These are phyloP conservation scores for Penicillium olsonii DNA, from an alignment of 2,329 filamentous ascomycete species.

Conservation along the genomic window DNA sequence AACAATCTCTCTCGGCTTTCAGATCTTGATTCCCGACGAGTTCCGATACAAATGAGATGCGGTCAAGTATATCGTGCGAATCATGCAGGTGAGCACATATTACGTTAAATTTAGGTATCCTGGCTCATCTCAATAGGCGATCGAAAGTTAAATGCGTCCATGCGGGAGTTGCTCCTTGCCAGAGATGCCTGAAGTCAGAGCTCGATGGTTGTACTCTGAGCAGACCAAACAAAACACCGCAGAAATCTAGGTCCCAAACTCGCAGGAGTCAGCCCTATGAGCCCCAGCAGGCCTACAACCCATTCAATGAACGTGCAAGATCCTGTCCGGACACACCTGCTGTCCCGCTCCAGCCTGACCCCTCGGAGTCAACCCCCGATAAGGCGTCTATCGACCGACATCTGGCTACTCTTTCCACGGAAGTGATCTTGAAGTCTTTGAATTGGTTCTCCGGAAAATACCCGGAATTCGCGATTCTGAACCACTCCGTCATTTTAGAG, in stretches of 20 bases:
- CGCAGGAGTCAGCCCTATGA: constrained; percentile 4
- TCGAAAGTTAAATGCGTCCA: constrained; percentile 28
- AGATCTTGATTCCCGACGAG: background rate
- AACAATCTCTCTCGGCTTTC: background rate
- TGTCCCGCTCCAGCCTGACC: background rate
- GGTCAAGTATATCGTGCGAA: constrained; percentile 6
- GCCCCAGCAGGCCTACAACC: background rate
- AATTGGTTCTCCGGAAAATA: constrained; percentile 23
- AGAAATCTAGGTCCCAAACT: background rate
- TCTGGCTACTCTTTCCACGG: constrained; percentile 3
- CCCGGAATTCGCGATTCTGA: constrained; percentile 22
- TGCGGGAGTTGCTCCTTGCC: constrained; percentile 22
- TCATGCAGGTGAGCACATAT: constrained; percentile 1
- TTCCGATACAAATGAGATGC: constrained; percentile 1
- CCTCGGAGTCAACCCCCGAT: background rate
- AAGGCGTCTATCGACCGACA: constrained; percentile 6
- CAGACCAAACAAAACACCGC: constrained; percentile 7
- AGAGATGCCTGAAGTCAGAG: constrained; percentile 19
- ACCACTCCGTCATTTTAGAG: constrained; percentile 17
- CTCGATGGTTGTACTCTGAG: constrained; percentile 16
- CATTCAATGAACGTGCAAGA: background rate
- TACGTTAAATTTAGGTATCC: background rate
- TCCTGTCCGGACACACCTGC: background rate
- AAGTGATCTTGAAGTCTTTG: constrained; percentile 13
- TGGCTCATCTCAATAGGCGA: constrained; percentile 12